These are phyloP conservation scores for Xylaria hypoxylon DNA, from an alignment of 2,329 filamentous ascomycete genomes.

Conservation along the genomic window DNA sequence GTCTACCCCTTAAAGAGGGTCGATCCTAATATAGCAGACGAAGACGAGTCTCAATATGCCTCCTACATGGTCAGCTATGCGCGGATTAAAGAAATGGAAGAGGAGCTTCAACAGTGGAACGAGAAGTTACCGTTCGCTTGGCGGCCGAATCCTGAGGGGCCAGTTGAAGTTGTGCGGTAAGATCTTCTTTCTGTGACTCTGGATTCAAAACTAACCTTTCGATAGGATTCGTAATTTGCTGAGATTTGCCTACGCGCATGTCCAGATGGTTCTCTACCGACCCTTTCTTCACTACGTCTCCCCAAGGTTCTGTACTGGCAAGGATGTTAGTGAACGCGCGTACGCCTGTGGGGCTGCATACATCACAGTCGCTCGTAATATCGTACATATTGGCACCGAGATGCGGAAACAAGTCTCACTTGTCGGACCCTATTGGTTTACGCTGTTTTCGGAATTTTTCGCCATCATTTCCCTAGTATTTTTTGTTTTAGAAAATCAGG, in stretches of 20 bases:
- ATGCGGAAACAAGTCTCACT: constrained; percentile 80
- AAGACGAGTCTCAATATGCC: constrained; percentile 55
- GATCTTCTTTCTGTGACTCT: constrained; percentile 41
- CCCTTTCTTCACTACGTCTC: constrained; percentile 88
- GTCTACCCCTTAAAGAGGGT: constrained; percentile 73
- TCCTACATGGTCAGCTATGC: constrained; percentile 73
- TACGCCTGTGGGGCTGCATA: constrained; percentile 77
- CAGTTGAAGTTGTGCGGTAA: constrained; percentile 80
- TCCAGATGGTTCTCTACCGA: constrained; percentile 84
- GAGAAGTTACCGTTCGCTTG: constrained; percentile 78
- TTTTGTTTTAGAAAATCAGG: constrained; percentile 82
- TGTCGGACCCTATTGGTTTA: constrained; percentile 89
- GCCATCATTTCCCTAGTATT: constrained; percentile 83
- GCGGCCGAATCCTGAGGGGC: constrained; percentile 81
- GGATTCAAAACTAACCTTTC: constrained; percentile 37
- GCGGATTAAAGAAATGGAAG: constrained; percentile 73
- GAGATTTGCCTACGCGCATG: constrained; percentile 83
- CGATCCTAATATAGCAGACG: constrained; percentile 59
- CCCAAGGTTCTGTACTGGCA: constrained; percentile 66
- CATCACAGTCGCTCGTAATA: constrained; percentile 74
- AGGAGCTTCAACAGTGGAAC: constrained; percentile 72
- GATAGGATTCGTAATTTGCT: constrained; percentile 76
- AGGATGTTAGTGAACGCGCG: constrained; percentile 77
- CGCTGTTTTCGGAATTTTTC: constrained; percentile 86
- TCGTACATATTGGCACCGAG: constrained; percentile 82